A percentile compares a stretch with the other conserved stretches of the same genome.
Evolutionary conservation across 352 stramenopile species (phyloP).

Genomic region (Pythium grandisporangium): DNA sequence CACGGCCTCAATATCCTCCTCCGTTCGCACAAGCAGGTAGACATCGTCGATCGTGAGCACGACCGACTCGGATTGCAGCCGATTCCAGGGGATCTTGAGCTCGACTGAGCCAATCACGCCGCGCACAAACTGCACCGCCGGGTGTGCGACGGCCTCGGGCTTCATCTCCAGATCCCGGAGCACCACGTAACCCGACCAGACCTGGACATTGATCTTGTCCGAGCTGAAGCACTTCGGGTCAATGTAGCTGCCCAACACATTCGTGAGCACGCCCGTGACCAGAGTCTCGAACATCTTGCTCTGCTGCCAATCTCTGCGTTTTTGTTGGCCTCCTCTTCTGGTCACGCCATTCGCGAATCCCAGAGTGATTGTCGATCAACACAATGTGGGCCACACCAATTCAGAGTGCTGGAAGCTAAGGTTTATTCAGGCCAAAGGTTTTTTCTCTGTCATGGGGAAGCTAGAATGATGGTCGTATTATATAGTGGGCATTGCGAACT

Average conservation of each 20-base stretch:
- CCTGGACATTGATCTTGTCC: constrained; percentile 83
- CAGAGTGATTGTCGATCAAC: too few species aligned
- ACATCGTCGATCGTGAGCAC: constrained; percentile 83
- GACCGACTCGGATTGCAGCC: constrained; percentile 80
- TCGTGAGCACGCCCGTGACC: constrained; percentile 78
- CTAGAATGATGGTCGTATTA: too few species aligned
- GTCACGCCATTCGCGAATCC: too few species aligned
- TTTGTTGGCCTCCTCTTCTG: too few species aligned
- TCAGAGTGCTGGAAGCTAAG: too few species aligned
- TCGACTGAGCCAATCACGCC: constrained; percentile 79
- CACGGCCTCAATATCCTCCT: constrained; percentile 72
- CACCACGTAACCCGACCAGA: constrained; percentile 84
- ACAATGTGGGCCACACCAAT: too few species aligned
- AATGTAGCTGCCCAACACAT: constrained; percentile 81
- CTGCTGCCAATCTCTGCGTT: too few species aligned
- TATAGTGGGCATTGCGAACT: too few species aligned
- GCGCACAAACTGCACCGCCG: constrained; percentile 59
- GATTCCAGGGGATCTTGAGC: constrained; percentile 88
- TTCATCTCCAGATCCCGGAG: constrained; percentile 77
- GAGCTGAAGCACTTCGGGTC: constrained; percentile 82
- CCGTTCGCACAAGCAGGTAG: constrained; percentile 68
- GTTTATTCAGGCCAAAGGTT: background rate
- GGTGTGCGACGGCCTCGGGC: constrained; percentile 56
- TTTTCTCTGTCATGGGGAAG: background rate
- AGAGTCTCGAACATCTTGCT: constrained; percentile 90